Base-by-base conservation (phyloP, 225 moss, liverwort and hornwort species). In the Asterella californica region DNA sequence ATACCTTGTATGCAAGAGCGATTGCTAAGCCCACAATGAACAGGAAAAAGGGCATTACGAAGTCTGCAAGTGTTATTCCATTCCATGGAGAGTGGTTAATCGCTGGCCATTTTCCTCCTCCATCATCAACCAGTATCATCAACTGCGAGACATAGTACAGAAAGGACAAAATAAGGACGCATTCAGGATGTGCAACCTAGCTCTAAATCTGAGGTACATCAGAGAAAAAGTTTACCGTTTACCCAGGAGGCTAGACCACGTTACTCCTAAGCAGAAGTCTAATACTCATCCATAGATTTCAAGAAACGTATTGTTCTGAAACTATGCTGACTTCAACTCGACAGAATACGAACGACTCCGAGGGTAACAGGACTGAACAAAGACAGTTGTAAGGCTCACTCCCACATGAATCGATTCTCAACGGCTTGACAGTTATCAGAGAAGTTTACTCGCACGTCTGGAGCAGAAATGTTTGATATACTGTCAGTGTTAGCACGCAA, bases 11-110 rank as follows among this genome's bases (percentile, higher is more conserved):
- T 24, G 84, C 77, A 45, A 89, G 80, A 32, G 91, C 78, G 68
- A 79, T 82, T 79, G 89, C 86, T 64, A 91, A 34, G 68, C 93
- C 91, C 45, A 89, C 88, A 78, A 93, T 84, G 84, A 91, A 90
- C 67, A 91, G 89, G 72, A 93, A 91, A 6, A 81, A 78, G 25
- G 87, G 87, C 88, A 90, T 76, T 80, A 88, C 93, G 77, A 90
- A 90, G 72, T 93, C 91, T 53, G 91, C 91, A 24, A 93, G 85
- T 60, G 88, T 88, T 76, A 93, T 85, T 57, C 88, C 90, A 65
- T 93, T 83, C 93, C 91, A 93, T 19, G 91, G 89, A 73, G 87
- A 84, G 63, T 90, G 79, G 53, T 87, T 85, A 77, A 93, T 86
- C 68, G 85, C 85, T 32, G 87, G 90, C 84, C 89, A 85, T 46